Evolutionary conservation across 1,139 yeast species (phyloP).

Genomic region (Nematodospora anomalae): DNA sequence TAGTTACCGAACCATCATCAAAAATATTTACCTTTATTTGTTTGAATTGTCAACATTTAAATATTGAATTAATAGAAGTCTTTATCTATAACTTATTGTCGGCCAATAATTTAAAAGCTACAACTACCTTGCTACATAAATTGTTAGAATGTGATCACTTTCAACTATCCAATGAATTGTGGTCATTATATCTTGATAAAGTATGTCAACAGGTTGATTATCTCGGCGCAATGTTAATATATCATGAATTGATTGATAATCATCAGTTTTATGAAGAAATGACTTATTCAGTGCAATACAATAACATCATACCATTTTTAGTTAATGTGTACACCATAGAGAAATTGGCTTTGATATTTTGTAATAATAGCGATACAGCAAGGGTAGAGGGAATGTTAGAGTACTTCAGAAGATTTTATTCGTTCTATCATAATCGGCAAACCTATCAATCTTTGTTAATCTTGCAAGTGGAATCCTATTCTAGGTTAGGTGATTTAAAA

Average conservation of each 20-base stretch:
- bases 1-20: conserved; percentile 1
- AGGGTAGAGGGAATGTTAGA: conserved; percentile 32
- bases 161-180: conserved; percentile 34
- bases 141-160: conserved; percentile 18
- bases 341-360: conserved; percentile 29
- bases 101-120: conserved; percentile 20
- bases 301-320: conserved; percentile 32
- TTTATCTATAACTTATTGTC: conserved; percentile 21
- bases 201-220: conserved; percentile 29
- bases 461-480: conserved; percentile 33
- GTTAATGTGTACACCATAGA: conserved; percentile 28
- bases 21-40: conserved; percentile 6
- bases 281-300: conserved; percentile 20
- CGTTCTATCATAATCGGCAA: conserved; percentile 23
- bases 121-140: conserved; percentile 27
- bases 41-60: conserved; percentile 5
- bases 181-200: conserved; percentile 31
- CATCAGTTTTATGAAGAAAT: conserved; percentile 19
- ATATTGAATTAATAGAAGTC: conserved; percentile 20
- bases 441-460: conserved; percentile 30
- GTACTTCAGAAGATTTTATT: conserved; percentile 43
- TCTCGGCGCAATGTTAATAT: conserved; percentile 36
- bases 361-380: conserved; percentile 24
- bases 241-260: conserved; percentile 38
- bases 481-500: conserved; percentile 23